A percentile compares a stretch with the other conserved stretches of the same genome.
Evolutionary conservation across 1,139 yeast genomes (phyloP).

Genomic region (Saccharomyces uvarum): DNA sequence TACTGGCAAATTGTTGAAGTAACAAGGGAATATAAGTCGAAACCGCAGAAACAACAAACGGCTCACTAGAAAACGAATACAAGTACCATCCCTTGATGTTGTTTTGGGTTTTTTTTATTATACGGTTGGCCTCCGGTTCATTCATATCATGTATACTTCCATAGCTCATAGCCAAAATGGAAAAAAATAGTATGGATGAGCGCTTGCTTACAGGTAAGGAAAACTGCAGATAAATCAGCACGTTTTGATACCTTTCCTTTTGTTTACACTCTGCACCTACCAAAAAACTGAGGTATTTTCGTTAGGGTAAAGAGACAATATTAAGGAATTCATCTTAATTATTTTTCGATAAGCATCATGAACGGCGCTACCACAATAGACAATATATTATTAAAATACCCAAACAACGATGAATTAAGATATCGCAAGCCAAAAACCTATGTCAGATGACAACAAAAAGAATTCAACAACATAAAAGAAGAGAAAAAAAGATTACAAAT

Average conservation of each 20-base stretch:
- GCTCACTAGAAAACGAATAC: slow-evolving; percentile 64
- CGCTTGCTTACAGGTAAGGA: not conserved
- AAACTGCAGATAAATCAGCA: not conserved
- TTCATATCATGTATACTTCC: slow-evolving; percentile 4
- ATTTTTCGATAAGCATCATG: not conserved
- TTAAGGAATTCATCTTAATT: not conserved
- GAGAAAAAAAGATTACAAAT: not conserved
- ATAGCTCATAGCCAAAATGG: slow-evolving; percentile 2
- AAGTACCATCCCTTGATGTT: slow-evolving; percentile 48
- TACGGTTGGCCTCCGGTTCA: slow-evolving; percentile 2
- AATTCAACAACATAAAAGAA: not conserved
- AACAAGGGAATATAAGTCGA: slow-evolving; percentile 64
- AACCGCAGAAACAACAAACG: slow-evolving; percentile 63
- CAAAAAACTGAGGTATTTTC: not conserved
- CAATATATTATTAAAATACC: not conserved
- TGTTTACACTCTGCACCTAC: not conserved
- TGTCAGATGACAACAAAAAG: not conserved
- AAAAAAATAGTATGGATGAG: not conserved
- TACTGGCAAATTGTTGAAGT: slow-evolving; percentile 58
- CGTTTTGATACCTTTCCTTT: not conserved
- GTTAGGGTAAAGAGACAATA: not conserved
- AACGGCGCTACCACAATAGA: not conserved
- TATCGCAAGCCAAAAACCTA: not conserved
- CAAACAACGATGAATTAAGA: not conserved
- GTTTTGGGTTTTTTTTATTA: slow-evolving; percentile 24